These are phyloP conservation scores for Parachaetomium inaequale DNA, from an alignment of 495 filamentous ascomycete genomes.

Conservation along the genomic window DNA sequence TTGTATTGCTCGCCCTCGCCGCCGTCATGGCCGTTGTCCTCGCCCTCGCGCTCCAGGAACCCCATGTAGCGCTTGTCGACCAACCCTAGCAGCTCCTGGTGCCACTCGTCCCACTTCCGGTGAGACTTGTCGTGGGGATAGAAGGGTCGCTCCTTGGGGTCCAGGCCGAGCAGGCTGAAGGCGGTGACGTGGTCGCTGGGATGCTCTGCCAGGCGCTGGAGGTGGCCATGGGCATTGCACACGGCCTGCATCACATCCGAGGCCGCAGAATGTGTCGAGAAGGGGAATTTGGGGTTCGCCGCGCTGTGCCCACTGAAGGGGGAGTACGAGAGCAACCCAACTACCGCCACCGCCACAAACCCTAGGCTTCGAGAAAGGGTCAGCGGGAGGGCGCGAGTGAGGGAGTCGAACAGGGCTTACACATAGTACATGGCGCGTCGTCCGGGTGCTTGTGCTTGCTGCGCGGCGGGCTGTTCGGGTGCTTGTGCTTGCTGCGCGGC, in stretches of 20 bases:
- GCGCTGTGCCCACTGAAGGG: too few relatives aligned
- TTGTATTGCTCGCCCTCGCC: neutral
- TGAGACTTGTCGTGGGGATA: neutral
- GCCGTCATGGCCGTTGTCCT: neutral
- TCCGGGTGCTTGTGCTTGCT: too few relatives aligned
- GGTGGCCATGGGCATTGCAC: neutral
- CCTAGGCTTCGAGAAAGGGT: too few relatives aligned
- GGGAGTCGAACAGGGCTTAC: too few relatives aligned
- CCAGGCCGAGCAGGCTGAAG: neutral
- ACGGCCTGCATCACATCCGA: neutral
- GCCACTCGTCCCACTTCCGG: neutral
- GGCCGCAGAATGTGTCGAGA: neutral
- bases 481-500: too few relatives aligned
- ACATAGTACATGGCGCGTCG: too few relatives aligned
- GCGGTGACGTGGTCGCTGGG: neutral
- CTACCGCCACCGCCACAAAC: too few relatives aligned
- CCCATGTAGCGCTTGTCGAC: neutral
- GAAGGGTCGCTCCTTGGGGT: neutral
- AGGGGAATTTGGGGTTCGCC: neutral
- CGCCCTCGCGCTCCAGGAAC: neutral
- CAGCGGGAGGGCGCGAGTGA: too few relatives aligned
- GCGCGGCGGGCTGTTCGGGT: too few relatives aligned
- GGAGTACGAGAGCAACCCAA: too few relatives aligned
- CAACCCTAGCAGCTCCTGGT: neutral
- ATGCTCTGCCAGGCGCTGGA: neutral